Conservation (phyloP, 805 yeast genomes). For the Candida krabiensis region DNA sequence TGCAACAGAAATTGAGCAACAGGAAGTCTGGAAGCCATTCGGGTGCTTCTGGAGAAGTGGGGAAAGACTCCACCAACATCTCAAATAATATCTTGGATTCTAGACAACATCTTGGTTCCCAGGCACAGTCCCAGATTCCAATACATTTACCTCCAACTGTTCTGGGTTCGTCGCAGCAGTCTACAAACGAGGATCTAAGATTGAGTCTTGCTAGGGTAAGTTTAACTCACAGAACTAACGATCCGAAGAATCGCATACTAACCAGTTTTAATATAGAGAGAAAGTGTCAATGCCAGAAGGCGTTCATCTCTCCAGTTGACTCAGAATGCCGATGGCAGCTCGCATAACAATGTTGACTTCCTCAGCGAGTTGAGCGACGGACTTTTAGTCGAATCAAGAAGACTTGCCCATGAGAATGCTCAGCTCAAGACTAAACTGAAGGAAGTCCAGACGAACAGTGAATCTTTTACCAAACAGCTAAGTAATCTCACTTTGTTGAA, state of each 20-base stretch:
- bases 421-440: conserved; percentile 44
- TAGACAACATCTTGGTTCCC: neutral
- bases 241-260: conserved; percentile 3
- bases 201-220: conserved; percentile 12
- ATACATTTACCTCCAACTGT: conserved; percentile 21
- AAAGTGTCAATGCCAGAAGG: conserved; percentile 10
- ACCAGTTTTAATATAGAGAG: conserved; percentile 12
- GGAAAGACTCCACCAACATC: conserved; percentile 6
- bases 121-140: neutral
- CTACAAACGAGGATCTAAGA: conserved; percentile 7
- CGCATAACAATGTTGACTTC: conserved; percentile 67
- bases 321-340: conserved; percentile 8
- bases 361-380: conserved; percentile 75
- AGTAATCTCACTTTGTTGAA: conserved; percentile 34
- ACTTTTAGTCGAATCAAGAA: conserved; percentile 65
- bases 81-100: neutral
- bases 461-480: conserved; percentile 37
- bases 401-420: conserved; percentile 64
- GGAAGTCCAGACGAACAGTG: conserved; percentile 43
- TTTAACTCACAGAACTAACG: neutral
- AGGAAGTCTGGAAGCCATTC: conserved; percentile 11
- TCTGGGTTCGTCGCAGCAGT: neutral
- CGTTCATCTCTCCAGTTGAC: conserved; percentile 12
- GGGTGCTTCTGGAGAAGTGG: conserved; percentile 2
- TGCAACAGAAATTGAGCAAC: conserved; percentile 34